These are phyloP conservation scores for Apiotrichum siamense DNA, from an alignment of 1,284 basidiomycete genomes.

Conservation along the genomic window DNA sequence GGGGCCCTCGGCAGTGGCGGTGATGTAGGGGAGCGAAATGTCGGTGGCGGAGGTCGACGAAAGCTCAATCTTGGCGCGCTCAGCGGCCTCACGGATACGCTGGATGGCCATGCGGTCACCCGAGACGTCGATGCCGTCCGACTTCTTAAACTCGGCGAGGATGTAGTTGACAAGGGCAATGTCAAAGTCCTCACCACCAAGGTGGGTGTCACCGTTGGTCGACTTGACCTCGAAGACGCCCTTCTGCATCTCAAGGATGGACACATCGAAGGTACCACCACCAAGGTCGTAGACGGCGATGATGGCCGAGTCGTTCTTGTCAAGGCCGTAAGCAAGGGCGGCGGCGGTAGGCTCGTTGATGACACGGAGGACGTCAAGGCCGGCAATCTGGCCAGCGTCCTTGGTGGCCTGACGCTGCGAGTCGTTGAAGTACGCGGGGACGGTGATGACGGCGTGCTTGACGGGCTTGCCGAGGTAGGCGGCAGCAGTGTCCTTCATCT, in stretches of 20 bases:
- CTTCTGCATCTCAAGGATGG: constrained; percentile 97
- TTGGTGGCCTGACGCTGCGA: constrained; percentile 62
- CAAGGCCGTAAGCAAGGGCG: constrained; percentile 92
- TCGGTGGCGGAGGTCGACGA: constrained; percentile 91
- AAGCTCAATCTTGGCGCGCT: constrained; percentile 98
- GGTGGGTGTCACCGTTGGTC: constrained; percentile 97
- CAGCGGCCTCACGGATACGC: constrained; percentile 95
- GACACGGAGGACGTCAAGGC: constrained; percentile 93
- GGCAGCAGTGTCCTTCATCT: constrained; percentile 95
- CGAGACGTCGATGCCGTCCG: constrained; percentile 72
- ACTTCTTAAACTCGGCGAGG: constrained; percentile 90
- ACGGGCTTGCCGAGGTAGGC: constrained; percentile 87
- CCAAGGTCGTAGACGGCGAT: constrained; percentile 97
- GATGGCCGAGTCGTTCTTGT: constrained; percentile 68
- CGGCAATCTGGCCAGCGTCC: constrained; percentile 84
- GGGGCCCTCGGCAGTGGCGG: constrained; percentile 85
- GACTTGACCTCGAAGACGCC: constrained; percentile 99
- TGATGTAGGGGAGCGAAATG: constrained; percentile 95
- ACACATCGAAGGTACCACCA: constrained; percentile 95
- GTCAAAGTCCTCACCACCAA: constrained; percentile 98
- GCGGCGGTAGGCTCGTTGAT: constrained; percentile 99
- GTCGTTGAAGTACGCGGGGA: constrained; percentile 66
- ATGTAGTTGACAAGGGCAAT: constrained; percentile 83
- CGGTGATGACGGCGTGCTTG: constrained; percentile 86
- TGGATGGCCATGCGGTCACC: constrained; percentile 96